Evolutionary conservation across 2,329 filamentous ascomycete species (phyloP).

Genomic region (Monilinia aucupariae): DNA sequence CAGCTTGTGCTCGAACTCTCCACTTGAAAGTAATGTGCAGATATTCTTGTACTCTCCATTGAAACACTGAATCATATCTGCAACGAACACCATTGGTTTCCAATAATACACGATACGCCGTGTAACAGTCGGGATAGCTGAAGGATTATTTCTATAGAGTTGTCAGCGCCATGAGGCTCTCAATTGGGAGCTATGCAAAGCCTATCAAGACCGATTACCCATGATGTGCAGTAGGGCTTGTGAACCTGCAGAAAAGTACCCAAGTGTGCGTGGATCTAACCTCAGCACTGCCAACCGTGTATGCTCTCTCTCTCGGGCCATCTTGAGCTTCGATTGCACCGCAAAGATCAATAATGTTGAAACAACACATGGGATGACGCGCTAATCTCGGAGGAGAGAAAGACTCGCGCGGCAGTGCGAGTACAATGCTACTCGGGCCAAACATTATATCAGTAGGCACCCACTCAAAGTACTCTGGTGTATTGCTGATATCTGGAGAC

Average conservation of each 20-base stretch:
- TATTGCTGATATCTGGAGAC: background rate
- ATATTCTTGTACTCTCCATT: background rate
- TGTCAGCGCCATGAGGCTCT: background rate
- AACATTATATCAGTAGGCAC: background rate
- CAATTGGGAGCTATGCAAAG: conserved; percentile 1
- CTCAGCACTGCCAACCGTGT: background rate
- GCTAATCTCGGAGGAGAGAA: background rate
- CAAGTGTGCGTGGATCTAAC: background rate
- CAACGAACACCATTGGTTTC: background rate
- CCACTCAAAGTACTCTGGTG: background rate
- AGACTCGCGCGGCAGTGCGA: background rate
- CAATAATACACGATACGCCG: background rate
- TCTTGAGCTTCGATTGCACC: background rate
- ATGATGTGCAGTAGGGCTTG: background rate
- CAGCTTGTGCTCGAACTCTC: background rate
- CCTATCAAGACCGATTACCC: background rate
- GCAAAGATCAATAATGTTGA: background rate
- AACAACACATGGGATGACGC: background rate
- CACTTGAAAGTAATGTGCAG: background rate
- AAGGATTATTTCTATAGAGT: conserved; percentile 6
- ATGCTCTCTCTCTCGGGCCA: background rate
- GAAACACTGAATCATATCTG: background rate
- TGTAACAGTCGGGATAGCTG: background rate
- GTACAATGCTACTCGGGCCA: background rate
- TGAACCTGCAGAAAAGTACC: background rate